Conservation (phyloP, 2,329 filamentous ascomycete species). For the Diaporthe citriasiana region DNA sequence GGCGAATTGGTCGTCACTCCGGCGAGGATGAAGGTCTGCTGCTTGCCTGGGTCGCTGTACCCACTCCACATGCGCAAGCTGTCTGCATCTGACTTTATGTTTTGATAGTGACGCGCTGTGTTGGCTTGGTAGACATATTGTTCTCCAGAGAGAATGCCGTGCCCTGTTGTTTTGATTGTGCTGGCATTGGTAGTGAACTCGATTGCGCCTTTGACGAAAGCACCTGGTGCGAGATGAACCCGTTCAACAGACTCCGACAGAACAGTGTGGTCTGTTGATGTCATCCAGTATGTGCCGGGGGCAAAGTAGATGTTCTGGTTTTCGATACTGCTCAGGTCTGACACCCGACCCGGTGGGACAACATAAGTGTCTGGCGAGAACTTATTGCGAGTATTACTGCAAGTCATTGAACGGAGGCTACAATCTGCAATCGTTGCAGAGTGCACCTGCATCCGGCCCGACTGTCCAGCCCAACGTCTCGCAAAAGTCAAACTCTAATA, state of each 20-base stretch:
- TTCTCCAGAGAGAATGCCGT: constrained; percentile 55
- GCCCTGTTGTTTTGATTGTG: constrained; percentile 51
- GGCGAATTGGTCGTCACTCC: constrained; percentile 52
- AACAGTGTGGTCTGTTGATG: constrained; percentile 31
- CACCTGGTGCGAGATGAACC: constrained; percentile 50
- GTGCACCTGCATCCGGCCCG: not conserved
- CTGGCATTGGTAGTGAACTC: constrained; percentile 48
- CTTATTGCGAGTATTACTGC: constrained; percentile 12
- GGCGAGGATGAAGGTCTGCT: constrained; percentile 47
- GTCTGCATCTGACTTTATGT: constrained; percentile 48
- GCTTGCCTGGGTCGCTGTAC: constrained; percentile 42
- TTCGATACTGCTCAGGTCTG: constrained; percentile 42
- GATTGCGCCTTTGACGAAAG: constrained; percentile 56
- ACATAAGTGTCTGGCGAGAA: constrained; percentile 42
- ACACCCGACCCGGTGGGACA: constrained; percentile 47
- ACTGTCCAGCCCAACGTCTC: not conserved
- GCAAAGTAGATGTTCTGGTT: constrained; percentile 47
- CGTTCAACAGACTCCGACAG: constrained; percentile 44
- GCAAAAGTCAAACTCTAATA: not conserved
- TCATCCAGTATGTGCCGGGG: constrained; percentile 52
- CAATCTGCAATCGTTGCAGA: not conserved
- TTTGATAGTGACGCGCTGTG: constrained; percentile 48
- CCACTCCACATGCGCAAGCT: constrained; percentile 52
- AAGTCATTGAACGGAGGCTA: not conserved
- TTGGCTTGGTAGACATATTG: constrained; percentile 56